Percentiles rank a stretch among this genome's conserved stretches.
phyloP scores from a whole-genome alignment of 1,284 basidiomycete genomes.

The Coniferiporia weirii region DNA sequence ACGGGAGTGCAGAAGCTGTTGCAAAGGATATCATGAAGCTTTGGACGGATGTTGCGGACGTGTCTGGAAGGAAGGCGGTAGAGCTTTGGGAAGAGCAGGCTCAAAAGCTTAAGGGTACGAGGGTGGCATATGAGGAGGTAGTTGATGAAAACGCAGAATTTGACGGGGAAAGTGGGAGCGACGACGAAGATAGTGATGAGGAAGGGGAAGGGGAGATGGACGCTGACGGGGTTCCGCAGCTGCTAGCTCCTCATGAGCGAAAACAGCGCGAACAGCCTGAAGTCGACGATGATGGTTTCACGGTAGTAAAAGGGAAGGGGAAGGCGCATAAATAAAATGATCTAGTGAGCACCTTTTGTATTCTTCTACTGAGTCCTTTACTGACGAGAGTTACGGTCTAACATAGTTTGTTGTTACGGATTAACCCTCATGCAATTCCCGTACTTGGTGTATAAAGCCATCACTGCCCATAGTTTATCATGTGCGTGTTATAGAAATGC shows the following conservation, averaged over 20 bases:
- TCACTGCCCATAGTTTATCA: too few relatives aligned
- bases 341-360: background rate
- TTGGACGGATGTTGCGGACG: conserved; percentile 48
- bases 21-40: conserved; percentile 65
- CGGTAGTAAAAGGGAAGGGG: conserved; percentile 65
- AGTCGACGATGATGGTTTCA: conserved; percentile 87
- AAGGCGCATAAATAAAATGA: conserved; percentile 33
- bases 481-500: too few relatives aligned
- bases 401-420: too few relatives aligned
- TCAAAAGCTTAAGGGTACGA: conserved; percentile 55
- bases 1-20: conserved; percentile 69
- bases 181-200: conserved; percentile 29
- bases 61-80: conserved; percentile 42
- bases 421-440: too few relatives aligned
- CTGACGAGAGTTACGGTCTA: background rate
- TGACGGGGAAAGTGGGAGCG: conserved; percentile 36
- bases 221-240: conserved; percentile 44
- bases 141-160: conserved; percentile 37
- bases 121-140: conserved; percentile 43
- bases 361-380: background rate
- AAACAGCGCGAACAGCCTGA: conserved; percentile 52
- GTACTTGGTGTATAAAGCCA: too few relatives aligned
- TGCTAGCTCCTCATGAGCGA: conserved; percentile 35
- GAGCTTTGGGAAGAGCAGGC: conserved; percentile 55
- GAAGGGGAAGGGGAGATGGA: conserved; percentile 39